Evolutionary conservation across 2,329 filamentous ascomycete genomes (phyloP).

Genomic region (Pleomassaria siparia): DNA sequence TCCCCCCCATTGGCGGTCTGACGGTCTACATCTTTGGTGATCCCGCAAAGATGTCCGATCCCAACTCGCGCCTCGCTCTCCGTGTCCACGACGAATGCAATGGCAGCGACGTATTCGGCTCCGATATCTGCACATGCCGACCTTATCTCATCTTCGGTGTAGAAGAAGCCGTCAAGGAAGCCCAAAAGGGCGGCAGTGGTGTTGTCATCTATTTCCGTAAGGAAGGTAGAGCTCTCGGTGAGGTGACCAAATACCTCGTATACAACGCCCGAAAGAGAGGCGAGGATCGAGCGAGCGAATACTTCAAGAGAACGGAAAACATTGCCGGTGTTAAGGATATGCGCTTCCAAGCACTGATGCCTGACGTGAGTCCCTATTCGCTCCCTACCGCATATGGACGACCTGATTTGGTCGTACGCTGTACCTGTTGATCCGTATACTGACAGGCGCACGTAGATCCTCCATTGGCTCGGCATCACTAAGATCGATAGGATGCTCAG

Average conservation of each 20-base stretch:
- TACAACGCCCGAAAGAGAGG: slow-evolving; percentile 78
- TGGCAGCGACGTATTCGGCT: slow-evolving; percentile 95
- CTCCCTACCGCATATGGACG: not conserved
- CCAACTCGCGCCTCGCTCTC: slow-evolving; percentile 76
- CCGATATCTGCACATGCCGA: slow-evolving; percentile 94
- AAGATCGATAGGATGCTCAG: slow-evolving; percentile 98
- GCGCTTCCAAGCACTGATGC: slow-evolving; percentile 98
- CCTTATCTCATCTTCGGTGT: slow-evolving; percentile 97
- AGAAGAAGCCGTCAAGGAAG: slow-evolving; percentile 95
- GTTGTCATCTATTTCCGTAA: slow-evolving; percentile 99
- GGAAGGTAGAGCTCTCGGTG: slow-evolving; percentile 89
- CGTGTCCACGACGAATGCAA: slow-evolving; percentile 91
- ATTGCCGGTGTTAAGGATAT: slow-evolving; percentile 96
- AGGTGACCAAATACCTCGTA: slow-evolving; percentile 88
- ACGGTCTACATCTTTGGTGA: slow-evolving; percentile 98
- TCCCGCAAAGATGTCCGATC: slow-evolving; percentile 88
- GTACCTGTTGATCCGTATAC: slow-evolving; percentile 13
- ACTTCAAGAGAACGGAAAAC: slow-evolving; percentile 97
- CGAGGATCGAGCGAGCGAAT: slow-evolving; percentile 78
- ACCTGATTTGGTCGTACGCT: not conserved
- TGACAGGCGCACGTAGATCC: slow-evolving; percentile 53
- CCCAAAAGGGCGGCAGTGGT: slow-evolving; percentile 88
- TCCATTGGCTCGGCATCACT: slow-evolving; percentile 97
- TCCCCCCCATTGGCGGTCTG: slow-evolving; percentile 91
- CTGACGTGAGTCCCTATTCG: slow-evolving; percentile 57